These are phyloP conservation scores for Saraca asoca DNA, from an alignment of 331 rosid species.

Conservation along the genomic window DNA sequence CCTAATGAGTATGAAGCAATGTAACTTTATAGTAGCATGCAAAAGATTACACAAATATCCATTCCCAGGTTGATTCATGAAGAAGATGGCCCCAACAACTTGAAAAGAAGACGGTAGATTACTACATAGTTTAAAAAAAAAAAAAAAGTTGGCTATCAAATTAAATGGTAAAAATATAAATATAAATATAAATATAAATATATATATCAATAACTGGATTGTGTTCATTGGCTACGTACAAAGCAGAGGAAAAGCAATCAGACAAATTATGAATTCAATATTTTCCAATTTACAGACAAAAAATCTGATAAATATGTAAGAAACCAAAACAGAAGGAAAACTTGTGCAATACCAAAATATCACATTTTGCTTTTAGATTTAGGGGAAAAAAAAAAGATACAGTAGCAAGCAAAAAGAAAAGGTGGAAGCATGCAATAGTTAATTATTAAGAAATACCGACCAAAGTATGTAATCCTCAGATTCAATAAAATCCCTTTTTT, in stretches of 20 bases:
- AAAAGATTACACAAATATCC: not conserved
- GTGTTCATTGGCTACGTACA: not conserved
- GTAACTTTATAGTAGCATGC: not conserved
- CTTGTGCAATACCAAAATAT: no score
- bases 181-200: not conserved
- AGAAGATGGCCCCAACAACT: not conserved
- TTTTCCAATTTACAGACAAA: constrained; percentile 5
- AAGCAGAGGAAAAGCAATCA: not conserved
- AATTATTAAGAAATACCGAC: constrained; percentile 56
- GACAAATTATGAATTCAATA: not conserved
- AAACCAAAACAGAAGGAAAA: not conserved
- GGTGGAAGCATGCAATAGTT: constrained; percentile 27
- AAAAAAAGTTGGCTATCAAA: not conserved
- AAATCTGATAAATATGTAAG: constrained; percentile 5
- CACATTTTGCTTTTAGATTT: not conserved
- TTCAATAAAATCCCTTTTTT: constrained; percentile 78
- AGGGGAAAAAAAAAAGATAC: constrained; percentile 16
- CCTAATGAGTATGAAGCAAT: not conserved
- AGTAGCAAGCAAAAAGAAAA: constrained; percentile 3
- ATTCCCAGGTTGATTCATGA: not conserved
- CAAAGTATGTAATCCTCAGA: constrained; percentile 91
- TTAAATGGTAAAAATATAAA: not conserved
- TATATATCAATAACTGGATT: not conserved
- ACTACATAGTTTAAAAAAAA: constrained; percentile 7
- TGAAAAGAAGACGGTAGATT: not conserved